Evolutionary conservation across 495 filamentous ascomycete genomes (phyloP), one percentile per base, ranked within the genome.

Genomic region (Penicillium egyptiacum): DNA sequence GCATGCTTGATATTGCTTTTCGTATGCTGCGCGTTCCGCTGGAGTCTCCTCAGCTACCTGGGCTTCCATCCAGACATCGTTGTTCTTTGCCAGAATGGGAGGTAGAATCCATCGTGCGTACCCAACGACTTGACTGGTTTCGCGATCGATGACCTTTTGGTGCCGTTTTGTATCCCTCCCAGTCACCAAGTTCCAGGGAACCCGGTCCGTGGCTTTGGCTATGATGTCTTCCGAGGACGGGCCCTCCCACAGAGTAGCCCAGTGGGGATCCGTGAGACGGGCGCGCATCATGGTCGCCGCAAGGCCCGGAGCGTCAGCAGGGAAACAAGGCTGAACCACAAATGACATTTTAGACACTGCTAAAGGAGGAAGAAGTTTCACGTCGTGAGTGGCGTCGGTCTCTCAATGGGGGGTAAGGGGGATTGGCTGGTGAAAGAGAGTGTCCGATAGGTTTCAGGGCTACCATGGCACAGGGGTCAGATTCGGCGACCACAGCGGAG

Each of bases 231-330:
- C 28, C 0, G 37, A 25, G 28, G 10, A 14, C 5, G 52, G 51
- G 25, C 55, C 35, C 20, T 51, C 54, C 53, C 47, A 57, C 20
- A 56, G 35, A 14, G 16, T 23, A 11, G 26, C 23, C 58, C 58
- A 61, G 35, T 61, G 58, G 1, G 49, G 54, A 30, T 61, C 58
- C 9, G 58, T 61, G 22, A 61, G 58, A 11, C 58, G 53, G n/a
- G 58, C 48, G 25, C 49, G 12, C 17, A 57, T 53, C 48, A 61
- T 61, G 10, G 53, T 37, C 10, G 33, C 7, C 7, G 47, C 46
- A n/a, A 61, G 30, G 23, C 41, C 41, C 8, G 58, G 53, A 31
- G 58, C 40, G 11, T 61, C 53, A n/a, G 9, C 23, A 2, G 58
- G 58, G 48, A 30, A 45, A 51, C 53, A 56, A n/a, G 47, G 53